Evolutionary conservation across 805 yeast genomes (phyloP), one percentile per base, ranked within the genome.

Genomic region (Lipomyces kockii): DNA sequence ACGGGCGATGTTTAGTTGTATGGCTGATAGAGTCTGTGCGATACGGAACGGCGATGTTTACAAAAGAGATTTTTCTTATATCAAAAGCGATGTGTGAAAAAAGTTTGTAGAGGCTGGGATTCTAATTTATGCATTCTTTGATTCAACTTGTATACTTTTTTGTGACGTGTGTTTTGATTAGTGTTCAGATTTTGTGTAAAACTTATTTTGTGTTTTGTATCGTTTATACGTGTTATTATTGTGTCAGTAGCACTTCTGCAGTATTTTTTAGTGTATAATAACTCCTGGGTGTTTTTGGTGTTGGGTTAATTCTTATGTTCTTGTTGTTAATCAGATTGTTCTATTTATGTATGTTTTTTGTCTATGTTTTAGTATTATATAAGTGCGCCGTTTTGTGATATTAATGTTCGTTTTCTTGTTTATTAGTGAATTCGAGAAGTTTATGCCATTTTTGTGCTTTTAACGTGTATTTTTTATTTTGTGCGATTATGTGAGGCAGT

Each of bases 1-100:
- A 63, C 73, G 17, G 71, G 72, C 17, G 73, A 70, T n/a, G 70
- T 70, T 49, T 70, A 61, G 54, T 43, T 12, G 32, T 53, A 11
- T 37, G 51, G 27, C 17, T 22, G 14, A 20, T 29, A 58, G 49
- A 35, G 32, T 8, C 39, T 34, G 35, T 22, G 29, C 51, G 29
- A 34, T 37, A 20, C 14, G 20, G n/a, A 22, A 4, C 3, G 27
- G 12, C 35, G 17, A n/a, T 20, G 20, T 39, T 20, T 58, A n/a
- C 35, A 17, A 22, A 35, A 34, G 32, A 25, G 56, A 34, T 27
- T 34, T 8, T 54, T 64, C 35, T 43, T 25, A 32, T 43, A 25
- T 14, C 14, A 43, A 39, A 39, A 39, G 61, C 25, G 17, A n/a
- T n/a, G 58, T 12, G 39, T 55, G 58, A 57, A 35, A 43, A 43